Evolutionary conservation across 495 filamentous ascomycete genomes (phyloP), one percentile per base, ranked within the genome.

Genomic region (Aspergillus conjunctus): DNA sequence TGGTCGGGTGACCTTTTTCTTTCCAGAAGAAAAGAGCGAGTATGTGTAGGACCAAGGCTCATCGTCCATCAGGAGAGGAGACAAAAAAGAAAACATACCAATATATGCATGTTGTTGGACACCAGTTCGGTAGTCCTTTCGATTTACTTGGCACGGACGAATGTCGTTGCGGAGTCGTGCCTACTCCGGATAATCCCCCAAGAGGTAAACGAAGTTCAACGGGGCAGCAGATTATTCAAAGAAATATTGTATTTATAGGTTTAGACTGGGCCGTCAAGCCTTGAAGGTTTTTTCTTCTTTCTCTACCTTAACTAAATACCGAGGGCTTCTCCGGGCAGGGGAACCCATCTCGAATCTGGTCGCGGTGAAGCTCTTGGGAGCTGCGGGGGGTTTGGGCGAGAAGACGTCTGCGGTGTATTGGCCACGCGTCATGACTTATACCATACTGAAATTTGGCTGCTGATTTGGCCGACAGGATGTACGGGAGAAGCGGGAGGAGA

Each of bases 41-140:
- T n/a, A 5, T 26, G 5, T 5, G 17, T 49, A 46, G 17, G 37
- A 41, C 37, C 37, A 41, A 41, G 37, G 12, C 5, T 26, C 26
- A 41, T 41, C 11, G 12, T 11, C 37, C 37, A 41, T 41, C 11
- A 41, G 12, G 51, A 46, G 26, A 56, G 55, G 58, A 30, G 8
- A 21, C 45, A 34, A 48, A 54, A 62, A 65, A 61, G 54, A 57
- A 61, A 65, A 71, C 75, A 68, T 75, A 80, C 77, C 69, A 80
- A 69, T 66, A 80, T 78, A 72, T 80, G 77, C 77, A 80, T 80
- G 60, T 31, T 80, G 60, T 31, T 66, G 66, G 49, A 51, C 20
- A 56, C 39, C 53, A 51, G 54, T 62, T 53, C 41, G 46, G 49
- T 26, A 56, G 51, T 39, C 44, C 30, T 39, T 58, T 41, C 17